A percentile compares a stretch with the other conserved stretches of the same genome.
These are phyloP conservation scores for Erodium trifolium DNA, from an alignment of 441 rosid species.

Conservation along the genomic window DNA sequence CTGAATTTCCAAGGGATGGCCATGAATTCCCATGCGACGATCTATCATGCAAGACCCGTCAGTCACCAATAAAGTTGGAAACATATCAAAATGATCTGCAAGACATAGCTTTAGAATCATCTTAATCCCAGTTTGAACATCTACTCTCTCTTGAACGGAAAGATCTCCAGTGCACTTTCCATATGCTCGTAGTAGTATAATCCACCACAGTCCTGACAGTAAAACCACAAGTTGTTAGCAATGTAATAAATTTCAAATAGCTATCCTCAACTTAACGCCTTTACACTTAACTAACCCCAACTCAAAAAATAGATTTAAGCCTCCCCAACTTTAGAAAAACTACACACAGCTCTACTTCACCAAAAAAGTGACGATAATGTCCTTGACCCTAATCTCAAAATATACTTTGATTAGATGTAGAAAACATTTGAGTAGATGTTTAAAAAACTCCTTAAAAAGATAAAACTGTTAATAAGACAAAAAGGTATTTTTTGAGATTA, in stretches of 20 bases:
- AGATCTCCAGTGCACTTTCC: constrained; percentile 79
- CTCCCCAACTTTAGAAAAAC: too few relatives aligned
- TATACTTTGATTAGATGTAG: too few relatives aligned
- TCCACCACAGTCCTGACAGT: constrained; percentile 83
- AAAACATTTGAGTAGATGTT: too few relatives aligned
- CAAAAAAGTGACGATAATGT: too few relatives aligned
- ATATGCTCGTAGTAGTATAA: constrained; percentile 77
- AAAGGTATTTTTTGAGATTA: too few relatives aligned
- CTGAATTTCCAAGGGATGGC: constrained; percentile 91
- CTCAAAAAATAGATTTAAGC: too few relatives aligned
- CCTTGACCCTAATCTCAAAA: too few relatives aligned
- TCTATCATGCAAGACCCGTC: constrained; percentile 97
- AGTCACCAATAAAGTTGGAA: constrained; percentile 42
- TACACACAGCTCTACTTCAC: too few relatives aligned
- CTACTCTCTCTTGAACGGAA: constrained; percentile 83
- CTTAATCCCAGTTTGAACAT: constrained; percentile 92
- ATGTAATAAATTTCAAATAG: constrained; percentile 4
- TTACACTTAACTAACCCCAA: too few relatives aligned
- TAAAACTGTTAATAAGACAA: too few relatives aligned
- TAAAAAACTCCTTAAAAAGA: too few relatives aligned
- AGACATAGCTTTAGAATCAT: constrained; percentile 74
- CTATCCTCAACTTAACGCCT: too few relatives aligned
- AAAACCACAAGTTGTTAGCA: not conserved
- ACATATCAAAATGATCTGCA: constrained; percentile 65
- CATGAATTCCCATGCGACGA: constrained; percentile 93